Base-by-base conservation (phyloP, 2,329 filamentous ascomycete genomes). In the Neurospora sp. region DNA sequence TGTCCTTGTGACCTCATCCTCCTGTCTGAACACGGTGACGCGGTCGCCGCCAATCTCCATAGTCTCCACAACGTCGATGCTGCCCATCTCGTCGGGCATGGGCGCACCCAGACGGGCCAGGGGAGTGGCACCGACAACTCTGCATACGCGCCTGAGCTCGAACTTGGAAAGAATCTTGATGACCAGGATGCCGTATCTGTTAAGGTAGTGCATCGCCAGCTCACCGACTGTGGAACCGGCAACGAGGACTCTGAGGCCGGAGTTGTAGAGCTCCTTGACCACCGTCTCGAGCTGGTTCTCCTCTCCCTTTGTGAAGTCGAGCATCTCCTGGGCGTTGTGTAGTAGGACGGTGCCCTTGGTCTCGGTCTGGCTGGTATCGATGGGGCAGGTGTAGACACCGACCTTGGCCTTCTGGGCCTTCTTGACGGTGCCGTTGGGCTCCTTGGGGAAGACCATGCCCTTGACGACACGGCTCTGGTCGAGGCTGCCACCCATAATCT, bases 61-160 rank as follows among this genome's bases (percentile, higher is more conserved):
- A 1, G 96, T 98, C 86, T 99, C 96, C 39, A 99, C 96, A 70
- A 99, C 82, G 79, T 99, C 96, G 73, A 99, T 89, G 76, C 83
- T 91, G 74, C 96, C 96, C 94, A 97, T 98, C 86, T 99, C 96
- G 76, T 99, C 96, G n/a, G 96, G 96, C 96, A 99, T 99, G 66
- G 96, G 96, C 17, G 96, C 96, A 74, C 96, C 96, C 67, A 99
- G 86, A 76, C 96, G 91, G 68, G 96, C 96, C 73, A 99, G 87
- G n/a, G 96, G 96, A 15, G 96, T 97, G 70, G 96, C 96, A 73
- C 95, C 95, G 68, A 98, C 95, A 33, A 99, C 96, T 73, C 96
- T 91, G 86, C 96, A 99, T 77, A 98, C 85, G 77, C 96, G 89
- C 76, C 96, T 91, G 72, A 99, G 89, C 83, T 99, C 96, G 78